These are phyloP conservation scores for Stephanodiscus triporus DNA, from an alignment of 108 stramenopile genomes.

Conservation along the genomic window DNA sequence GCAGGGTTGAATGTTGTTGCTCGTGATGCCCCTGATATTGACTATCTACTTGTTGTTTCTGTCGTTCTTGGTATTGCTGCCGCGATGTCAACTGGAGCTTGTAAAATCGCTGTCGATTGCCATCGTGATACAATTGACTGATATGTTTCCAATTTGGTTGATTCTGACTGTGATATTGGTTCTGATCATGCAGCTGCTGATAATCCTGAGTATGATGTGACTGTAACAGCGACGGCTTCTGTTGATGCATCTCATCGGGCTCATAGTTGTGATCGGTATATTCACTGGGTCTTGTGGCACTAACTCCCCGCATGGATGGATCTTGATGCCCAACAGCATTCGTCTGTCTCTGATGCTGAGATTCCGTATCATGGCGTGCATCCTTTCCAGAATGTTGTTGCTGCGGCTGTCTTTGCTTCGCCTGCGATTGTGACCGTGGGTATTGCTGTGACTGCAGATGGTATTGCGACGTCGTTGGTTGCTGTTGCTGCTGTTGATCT, in stretches of 20 bases:
- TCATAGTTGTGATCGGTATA: too few relatives aligned
- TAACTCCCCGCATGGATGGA: neutral
- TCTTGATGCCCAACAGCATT: neutral
- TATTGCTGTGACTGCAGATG: neutral
- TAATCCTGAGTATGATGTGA: neutral
- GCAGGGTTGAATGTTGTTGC: neutral
- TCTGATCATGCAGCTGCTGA: neutral
- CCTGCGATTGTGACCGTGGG: neutral
- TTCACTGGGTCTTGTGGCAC: neutral
- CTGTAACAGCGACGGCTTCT: neutral
- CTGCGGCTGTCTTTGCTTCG: neutral
- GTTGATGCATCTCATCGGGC: neutral
- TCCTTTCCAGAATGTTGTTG: neutral
- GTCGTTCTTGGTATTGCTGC: constrained; percentile 13
- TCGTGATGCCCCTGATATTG: neutral
- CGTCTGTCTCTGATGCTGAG: neutral
- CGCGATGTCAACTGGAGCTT: constrained; percentile 21
- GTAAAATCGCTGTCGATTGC: constrained; percentile 21
- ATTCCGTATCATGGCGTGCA: neutral
- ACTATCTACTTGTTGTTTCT: constrained; percentile 10
- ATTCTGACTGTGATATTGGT: constrained; percentile 2
- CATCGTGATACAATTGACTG: neutral
- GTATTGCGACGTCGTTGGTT: neutral
- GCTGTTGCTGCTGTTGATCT: neutral
- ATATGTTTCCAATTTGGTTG: constrained; percentile 42